Evolutionary conservation across 805 yeast species (phyloP).

Genomic region (Metschnikowia matae): DNA sequence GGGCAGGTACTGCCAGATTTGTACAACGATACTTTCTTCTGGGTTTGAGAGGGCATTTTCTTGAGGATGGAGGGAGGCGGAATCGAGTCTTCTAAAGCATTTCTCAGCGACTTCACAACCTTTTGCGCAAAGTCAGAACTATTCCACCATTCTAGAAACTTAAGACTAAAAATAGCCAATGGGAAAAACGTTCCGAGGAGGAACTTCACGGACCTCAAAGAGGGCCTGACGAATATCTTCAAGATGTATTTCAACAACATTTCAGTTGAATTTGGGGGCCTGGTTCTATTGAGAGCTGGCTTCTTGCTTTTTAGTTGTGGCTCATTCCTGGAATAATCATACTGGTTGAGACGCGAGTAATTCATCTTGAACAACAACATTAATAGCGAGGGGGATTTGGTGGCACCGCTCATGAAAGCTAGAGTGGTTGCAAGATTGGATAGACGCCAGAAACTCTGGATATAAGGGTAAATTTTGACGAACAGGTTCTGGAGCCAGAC

Average conservation of each 20-base stretch:
- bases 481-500: constrained; percentile 39
- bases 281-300: constrained; percentile 23
- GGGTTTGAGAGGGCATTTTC: constrained; percentile 13
- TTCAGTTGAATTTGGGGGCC: constrained; percentile 42
- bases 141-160: constrained; percentile 92
- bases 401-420: constrained; percentile 60
- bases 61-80: constrained; percentile 43
- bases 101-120: constrained; percentile 46
- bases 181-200: constrained; percentile 61
- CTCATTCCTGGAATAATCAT: constrained; percentile 45
- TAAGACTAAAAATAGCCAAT: constrained; percentile 71
- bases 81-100: constrained; percentile 43
- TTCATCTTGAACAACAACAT: constrained; percentile 60
- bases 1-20: constrained; percentile 51
- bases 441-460: constrained; percentile 45
- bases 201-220: constrained; percentile 29
- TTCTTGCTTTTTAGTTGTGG: constrained; percentile 11
- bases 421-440: constrained; percentile 56
- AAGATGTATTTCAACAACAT: constrained; percentile 24
- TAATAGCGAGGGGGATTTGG: constrained; percentile 58
- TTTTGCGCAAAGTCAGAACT: constrained; percentile 66
- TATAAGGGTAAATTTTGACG: constrained; percentile 57
- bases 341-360: constrained; percentile 56
- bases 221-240: constrained; percentile 22
- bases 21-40: constrained; percentile 20